A percentile compares a stretch with the other conserved stretches of the same genome.
phyloP scores from a whole-genome alignment of 2,329 filamentous ascomycete genomes.

The Exophiala sp. region DNA sequence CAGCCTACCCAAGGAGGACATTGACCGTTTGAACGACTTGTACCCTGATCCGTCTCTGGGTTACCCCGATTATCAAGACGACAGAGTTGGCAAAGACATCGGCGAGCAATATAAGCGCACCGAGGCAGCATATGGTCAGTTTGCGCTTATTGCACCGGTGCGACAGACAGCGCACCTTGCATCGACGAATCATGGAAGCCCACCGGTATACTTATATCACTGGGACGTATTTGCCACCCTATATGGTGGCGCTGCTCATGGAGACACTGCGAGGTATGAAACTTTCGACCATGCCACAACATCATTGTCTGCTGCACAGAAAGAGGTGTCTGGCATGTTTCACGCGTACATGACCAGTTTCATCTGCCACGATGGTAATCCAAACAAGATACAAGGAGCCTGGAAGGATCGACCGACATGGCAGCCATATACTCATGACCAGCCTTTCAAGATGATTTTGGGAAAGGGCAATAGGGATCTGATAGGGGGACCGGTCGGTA shows the following conservation, averaged over 20 bases:
- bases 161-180: slow-evolving; percentile 42
- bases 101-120: slow-evolving; percentile 53
- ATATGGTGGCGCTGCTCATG: slow-evolving; percentile 47
- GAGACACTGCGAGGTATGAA: slow-evolving; percentile 50
- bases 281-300: slow-evolving; percentile 38
- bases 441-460: slow-evolving; percentile 41
- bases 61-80: slow-evolving; percentile 42
- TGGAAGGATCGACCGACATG: slow-evolving; percentile 36
- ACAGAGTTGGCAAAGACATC: slow-evolving; percentile 33
- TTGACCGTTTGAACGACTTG: slow-evolving; percentile 51
- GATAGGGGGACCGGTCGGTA: slow-evolving; percentile 41
- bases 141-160: slow-evolving; percentile 49
- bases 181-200: slow-evolving; percentile 14
- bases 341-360: slow-evolving; percentile 52
- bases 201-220: slow-evolving; percentile 51
- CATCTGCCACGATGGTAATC: slow-evolving; percentile 43
- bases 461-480: slow-evolving; percentile 50
- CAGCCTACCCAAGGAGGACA: slow-evolving; percentile 47
- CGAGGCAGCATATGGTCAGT: slow-evolving; percentile 49
- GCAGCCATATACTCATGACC: slow-evolving; percentile 32
- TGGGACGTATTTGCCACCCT: slow-evolving; percentile 50
- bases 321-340: slow-evolving; percentile 41
- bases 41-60: slow-evolving; percentile 58
- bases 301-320: slow-evolving; percentile 39
- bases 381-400: slow-evolving; percentile 33